Evolutionary conservation across 345 rosid species (phyloP), one percentile per base, ranked within the genome.

Genomic region (Brassica cretica): DNA sequence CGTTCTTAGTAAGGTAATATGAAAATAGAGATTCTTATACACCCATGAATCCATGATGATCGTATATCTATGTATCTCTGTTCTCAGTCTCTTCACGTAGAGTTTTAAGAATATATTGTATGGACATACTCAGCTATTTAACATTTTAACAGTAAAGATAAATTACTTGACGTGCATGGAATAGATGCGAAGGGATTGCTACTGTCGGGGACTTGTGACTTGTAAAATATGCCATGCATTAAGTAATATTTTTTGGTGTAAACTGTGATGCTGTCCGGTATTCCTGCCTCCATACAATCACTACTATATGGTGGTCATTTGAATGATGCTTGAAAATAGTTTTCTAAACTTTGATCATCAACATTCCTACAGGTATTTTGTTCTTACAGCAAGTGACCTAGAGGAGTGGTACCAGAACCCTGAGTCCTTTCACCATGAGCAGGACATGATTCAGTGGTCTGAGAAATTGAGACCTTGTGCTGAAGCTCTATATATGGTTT

Each of bases 361-460:
- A 77, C 30, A 10, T 72, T 76, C 78, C 70, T 66, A 84, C 87
- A 93, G 99, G 96, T 95, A 93, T 85, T 91, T 95, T 86, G 93
- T 95, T 83, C 91, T 95, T 67, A 86, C 91, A 58, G 82, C 90
- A 56, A 84, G 79, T 85, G 98, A 95, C 89, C 82, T 95, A 84
- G 98, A 91, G 84, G 97, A 89, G 72, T 93, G 90, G 97, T 89
- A 89, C 85, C 93, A 87, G 76, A 91, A 87, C 81, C 92, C 99
- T 21, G 98, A 95, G 87, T 88, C 94, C 67, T 95, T 95, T 83
- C 98, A 93, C 82, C 98, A 94, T 84, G 95, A 94, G 87, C 98
- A 94, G 82, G 98, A 94, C 84, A 90, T 94, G 97, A 73, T 95
- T 86, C 97, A 95, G 77, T 95, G 99, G 99, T 88, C 96, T 66